Conservation (phyloP, 495 filamentous ascomycete species). For the Jackrogersella multiformis region DNA sequence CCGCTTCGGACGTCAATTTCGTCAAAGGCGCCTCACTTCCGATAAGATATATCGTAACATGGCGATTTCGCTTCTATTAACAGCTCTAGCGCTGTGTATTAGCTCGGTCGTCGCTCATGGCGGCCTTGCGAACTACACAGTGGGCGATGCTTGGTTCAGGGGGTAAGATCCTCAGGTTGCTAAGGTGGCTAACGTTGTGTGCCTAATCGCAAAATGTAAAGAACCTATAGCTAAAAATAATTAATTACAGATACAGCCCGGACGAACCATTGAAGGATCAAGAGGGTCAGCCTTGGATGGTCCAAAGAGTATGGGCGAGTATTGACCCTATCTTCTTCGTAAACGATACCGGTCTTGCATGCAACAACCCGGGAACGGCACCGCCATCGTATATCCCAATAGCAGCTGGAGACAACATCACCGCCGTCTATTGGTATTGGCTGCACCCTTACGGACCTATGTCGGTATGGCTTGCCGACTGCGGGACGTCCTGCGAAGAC, state of each 20-base stretch:
- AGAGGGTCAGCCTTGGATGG: constrained; percentile 54
- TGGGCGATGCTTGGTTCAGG: constrained; percentile 59
- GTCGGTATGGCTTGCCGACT: constrained; percentile 58
- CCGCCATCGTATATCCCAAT: constrained; percentile 57
- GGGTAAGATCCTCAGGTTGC: constrained; percentile 45
- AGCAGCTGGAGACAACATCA: constrained; percentile 53
- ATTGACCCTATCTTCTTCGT: constrained; percentile 58
- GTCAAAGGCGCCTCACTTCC: background rate
- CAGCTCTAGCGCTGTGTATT: constrained; percentile 40
- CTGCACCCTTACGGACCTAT: constrained; percentile 64
- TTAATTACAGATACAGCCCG: constrained; percentile 52
- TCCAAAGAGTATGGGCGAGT: constrained; percentile 54
- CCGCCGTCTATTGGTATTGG: constrained; percentile 62
- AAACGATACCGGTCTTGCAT: constrained; percentile 49
- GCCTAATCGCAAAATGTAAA: background rate
- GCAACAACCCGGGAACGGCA: constrained; percentile 55
- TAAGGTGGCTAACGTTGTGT: background rate
- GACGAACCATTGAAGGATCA: constrained; percentile 47
- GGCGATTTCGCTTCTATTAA: constrained; percentile 36
- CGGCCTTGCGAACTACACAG: constrained; percentile 59
- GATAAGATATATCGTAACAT: constrained; percentile 13
- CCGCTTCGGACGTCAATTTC: background rate
- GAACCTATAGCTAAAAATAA: constrained; percentile 3
- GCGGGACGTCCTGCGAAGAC: constrained; percentile 50
- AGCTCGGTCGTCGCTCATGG: constrained; percentile 51